Conservation (phyloP, 2,329 filamentous ascomycete species). For the Colletotrichum australisinense region DNA sequence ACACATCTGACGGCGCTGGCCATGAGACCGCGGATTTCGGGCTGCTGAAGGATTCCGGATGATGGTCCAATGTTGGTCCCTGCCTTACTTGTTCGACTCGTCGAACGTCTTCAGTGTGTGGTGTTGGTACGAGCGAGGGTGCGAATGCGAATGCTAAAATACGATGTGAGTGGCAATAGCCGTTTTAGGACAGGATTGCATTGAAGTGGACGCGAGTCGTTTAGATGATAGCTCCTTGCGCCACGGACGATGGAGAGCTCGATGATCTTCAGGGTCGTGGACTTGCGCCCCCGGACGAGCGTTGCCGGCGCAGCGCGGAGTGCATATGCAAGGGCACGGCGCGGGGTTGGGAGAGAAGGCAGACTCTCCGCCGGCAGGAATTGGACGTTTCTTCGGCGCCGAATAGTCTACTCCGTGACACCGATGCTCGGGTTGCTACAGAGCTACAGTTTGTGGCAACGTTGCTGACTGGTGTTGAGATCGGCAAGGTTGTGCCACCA, state of each 20-base stretch:
- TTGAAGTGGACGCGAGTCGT: background rate
- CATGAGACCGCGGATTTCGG: slow-evolving; percentile 18
- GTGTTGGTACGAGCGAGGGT: background rate
- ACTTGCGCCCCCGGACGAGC: background rate
- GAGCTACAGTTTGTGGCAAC: background rate
- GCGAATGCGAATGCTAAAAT: background rate
- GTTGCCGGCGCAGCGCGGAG: background rate
- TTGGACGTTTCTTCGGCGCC: background rate
- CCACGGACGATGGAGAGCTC: background rate
- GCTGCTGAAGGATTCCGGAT: slow-evolving; percentile 1
- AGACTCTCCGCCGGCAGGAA: background rate
- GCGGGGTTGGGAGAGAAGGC: slow-evolving; percentile 1
- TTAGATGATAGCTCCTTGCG: slow-evolving; percentile 10
- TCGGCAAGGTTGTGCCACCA: background rate
- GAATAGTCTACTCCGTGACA: background rate
- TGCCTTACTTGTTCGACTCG: background rate
- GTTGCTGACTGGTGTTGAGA: background rate
- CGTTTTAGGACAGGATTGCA: background rate
- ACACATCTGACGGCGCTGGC: background rate
- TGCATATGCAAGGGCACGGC: background rate
- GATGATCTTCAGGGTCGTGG: background rate
- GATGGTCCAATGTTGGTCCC: background rate
- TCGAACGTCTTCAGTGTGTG: background rate
- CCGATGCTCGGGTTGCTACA: background rate
- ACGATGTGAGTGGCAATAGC: background rate